phyloP scores from a whole-genome alignment of 2,329 filamentous ascomycete species.

The Apiospora rasikravindrae region DNA sequence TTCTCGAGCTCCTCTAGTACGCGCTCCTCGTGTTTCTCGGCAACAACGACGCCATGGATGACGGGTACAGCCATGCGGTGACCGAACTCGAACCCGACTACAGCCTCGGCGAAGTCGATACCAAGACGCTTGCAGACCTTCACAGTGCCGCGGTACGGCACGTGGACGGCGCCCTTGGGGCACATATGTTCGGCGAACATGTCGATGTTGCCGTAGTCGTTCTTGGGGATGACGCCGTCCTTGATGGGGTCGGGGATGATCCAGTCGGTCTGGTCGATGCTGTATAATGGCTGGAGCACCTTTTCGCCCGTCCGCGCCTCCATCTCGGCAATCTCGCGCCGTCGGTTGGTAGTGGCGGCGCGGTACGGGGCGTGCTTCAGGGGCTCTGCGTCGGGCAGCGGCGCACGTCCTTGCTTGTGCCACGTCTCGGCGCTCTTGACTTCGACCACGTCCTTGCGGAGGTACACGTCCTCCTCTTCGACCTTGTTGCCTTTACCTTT shows the following conservation, averaged over 20 bases:
- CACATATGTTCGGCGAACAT: constrained; percentile 95
- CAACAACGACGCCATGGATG: constrained; percentile 87
- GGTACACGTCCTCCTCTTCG: constrained; percentile 81
- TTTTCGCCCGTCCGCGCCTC: constrained; percentile 82
- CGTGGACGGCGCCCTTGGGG: constrained; percentile 77
- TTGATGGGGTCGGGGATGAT: constrained; percentile 89
- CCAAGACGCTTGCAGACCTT: constrained; percentile 82
- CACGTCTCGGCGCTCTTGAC: constrained; percentile 95
- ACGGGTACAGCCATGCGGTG: constrained; percentile 93
- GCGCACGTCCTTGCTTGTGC: constrained; percentile 92
- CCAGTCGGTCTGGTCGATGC: constrained; percentile 87
- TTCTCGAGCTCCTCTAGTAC: constrained; percentile 81
- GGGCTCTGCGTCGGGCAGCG: constrained; percentile 72
- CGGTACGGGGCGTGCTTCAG: constrained; percentile 89
- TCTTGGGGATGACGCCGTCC: constrained; percentile 89
- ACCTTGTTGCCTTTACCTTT: constrained; percentile 75
- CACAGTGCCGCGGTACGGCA: constrained; percentile 77
- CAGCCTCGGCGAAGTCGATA: constrained; percentile 91
- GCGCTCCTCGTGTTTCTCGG: constrained; percentile 75
- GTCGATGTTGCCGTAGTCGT: constrained; percentile 95
- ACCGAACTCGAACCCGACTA: constrained; percentile 95
- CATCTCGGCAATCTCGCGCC: constrained; percentile 86
- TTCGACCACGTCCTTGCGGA: constrained; percentile 76
- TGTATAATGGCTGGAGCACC: constrained; percentile 84
- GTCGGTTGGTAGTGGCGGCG: constrained; percentile 85